Evolutionary conservation across 208 protist genomes (phyloP), one percentile per base, ranked within the genome.

Genomic region (Crithidia brevicula): DNA sequence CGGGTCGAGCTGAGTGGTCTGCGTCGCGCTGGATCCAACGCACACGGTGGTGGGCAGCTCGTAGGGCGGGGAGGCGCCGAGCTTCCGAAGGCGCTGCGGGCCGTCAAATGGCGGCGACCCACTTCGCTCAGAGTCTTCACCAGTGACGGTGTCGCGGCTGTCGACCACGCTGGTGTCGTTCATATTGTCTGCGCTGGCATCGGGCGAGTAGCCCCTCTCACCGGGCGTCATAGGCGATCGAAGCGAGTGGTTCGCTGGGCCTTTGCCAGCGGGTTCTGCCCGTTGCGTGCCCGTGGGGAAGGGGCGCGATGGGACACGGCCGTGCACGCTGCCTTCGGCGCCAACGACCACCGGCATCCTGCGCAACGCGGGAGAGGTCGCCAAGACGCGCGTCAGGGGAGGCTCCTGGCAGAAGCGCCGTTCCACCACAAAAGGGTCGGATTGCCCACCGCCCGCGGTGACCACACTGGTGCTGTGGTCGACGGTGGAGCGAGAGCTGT

Each of bases 141-240:
- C 43, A 4, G 45, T 53, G 30, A 16, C 45, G 58, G 34, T 64
- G 42, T 50, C 56, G 56, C 25, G 56, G 56, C 56, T 47, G 45
- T 64, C 58, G 23, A 28, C 31, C 6, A 64, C 27, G 22, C 53
- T 60, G 11, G 36, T 60, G 53, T 60, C 53, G 33, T 60, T 43
- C 23, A 46, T 1, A 23, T 5, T 11, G 22, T 60, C 53, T 10
- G 31, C 36, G 58, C 58, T 64, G 8, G 58, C 11, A 20, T 64
- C 58, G 18, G 58, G 58, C 58, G 58, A 53, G 58, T 64, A 64
- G 30, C 31, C 40, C 45, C 33, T 53, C 30, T 64, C 58, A 34
- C 58, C 40, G 4, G 58, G 58, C 22, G 58, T 64, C n/a, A 64
- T 30, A 3, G 40, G 58, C 0, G 58, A 31, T 23, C 30, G 58